These are phyloP conservation scores for Metarhizium sp. DNA, from an alignment of 2,329 filamentous ascomycete genomes.

Conservation along the genomic window DNA sequence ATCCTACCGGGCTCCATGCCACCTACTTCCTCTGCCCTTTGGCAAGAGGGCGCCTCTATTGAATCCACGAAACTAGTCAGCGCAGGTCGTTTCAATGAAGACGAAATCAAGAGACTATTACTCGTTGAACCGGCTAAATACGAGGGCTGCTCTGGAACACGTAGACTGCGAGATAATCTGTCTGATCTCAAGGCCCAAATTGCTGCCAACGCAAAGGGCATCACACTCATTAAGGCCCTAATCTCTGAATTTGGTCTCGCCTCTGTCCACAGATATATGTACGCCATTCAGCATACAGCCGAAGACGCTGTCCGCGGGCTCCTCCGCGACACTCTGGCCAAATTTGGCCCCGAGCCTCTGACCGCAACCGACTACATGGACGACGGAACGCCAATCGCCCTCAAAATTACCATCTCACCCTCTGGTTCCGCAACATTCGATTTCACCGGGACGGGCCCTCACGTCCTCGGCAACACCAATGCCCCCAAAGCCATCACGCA, in stretches of 20 bases:
- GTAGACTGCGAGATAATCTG: constrained; percentile 73
- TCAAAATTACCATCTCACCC: constrained; percentile 66
- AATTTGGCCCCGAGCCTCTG: constrained; percentile 13
- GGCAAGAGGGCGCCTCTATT: constrained; percentile 56
- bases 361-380: constrained; percentile 59
- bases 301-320: constrained; percentile 55
- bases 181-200: constrained; percentile 83
- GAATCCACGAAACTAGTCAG: constrained; percentile 63
- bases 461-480: constrained; percentile 24
- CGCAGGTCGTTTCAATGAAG: constrained; percentile 69
- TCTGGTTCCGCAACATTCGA: constrained; percentile 66
- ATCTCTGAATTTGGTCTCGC: constrained; percentile 65
- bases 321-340: constrained; percentile 10
- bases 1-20: constrained; percentile 80
- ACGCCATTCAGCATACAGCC: constrained; percentile 30
- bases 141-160: constrained; percentile 67
- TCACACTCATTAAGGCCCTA: constrained; percentile 59
- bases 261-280: constrained; percentile 55
- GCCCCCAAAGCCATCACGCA: constrained; percentile 23
- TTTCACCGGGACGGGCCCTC: constrained; percentile 22
- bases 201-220: constrained; percentile 79
- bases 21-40: constrained; percentile 57
- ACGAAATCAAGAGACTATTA: constrained; percentile 61
- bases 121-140: constrained; percentile 65
- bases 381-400: constrained; percentile 68